Evolutionary conservation across 1,139 yeast species (phyloP).

Genomic region (Geotrichum australiense): DNA sequence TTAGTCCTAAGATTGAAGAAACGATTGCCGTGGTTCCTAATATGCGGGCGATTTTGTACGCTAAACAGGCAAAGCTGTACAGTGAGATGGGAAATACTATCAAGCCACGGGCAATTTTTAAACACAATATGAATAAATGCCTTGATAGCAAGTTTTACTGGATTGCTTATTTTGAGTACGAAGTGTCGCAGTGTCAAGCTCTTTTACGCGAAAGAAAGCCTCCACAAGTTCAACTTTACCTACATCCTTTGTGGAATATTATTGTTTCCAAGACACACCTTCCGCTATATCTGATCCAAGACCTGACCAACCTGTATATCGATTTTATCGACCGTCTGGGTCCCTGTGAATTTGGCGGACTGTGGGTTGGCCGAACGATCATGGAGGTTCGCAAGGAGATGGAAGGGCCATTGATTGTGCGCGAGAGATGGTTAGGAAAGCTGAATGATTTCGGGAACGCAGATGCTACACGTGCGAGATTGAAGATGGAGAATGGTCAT

Average conservation of each 20-base stretch:
- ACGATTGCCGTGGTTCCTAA: slow-evolving; percentile 1
- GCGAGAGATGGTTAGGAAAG: slow-evolving; percentile 22
- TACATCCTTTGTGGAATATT: slow-evolving; percentile 15
- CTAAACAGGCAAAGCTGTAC: slow-evolving; percentile 12
- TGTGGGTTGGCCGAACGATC: slow-evolving; percentile 13
- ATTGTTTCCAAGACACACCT: slow-evolving; percentile 6
- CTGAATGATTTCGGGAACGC: slow-evolving; percentile 22
- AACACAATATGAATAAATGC: slow-evolving; percentile 10
- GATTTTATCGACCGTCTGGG: slow-evolving; percentile 12
- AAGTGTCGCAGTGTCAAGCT: slow-evolving; percentile 22
- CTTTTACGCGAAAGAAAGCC: slow-evolving; percentile 7
- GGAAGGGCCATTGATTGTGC: slow-evolving; percentile 32
- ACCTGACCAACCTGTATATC: slow-evolving; percentile 9
- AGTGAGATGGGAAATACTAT: slow-evolving; percentile 5
- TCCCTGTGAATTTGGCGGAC: slow-evolving; percentile 11
- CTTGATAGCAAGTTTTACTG: slow-evolving; percentile 23
- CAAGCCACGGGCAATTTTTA: slow-evolving; percentile 10
- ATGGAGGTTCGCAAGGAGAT: slow-evolving; percentile 33
- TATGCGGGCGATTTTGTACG: slow-evolving; percentile 8
- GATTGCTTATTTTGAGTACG: slow-evolving; percentile 32
- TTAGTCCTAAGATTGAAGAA: slow-evolving; percentile 4
- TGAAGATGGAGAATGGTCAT: slow-evolving; percentile 30
- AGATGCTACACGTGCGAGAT: slow-evolving; percentile 21
- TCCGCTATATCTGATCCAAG: slow-evolving; percentile 12
- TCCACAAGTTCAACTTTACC: slow-evolving; percentile 13